Base-by-base conservation (phyloP, 2,329 filamentous ascomycete genomes). In the Lizonia empirigonia region DNA sequence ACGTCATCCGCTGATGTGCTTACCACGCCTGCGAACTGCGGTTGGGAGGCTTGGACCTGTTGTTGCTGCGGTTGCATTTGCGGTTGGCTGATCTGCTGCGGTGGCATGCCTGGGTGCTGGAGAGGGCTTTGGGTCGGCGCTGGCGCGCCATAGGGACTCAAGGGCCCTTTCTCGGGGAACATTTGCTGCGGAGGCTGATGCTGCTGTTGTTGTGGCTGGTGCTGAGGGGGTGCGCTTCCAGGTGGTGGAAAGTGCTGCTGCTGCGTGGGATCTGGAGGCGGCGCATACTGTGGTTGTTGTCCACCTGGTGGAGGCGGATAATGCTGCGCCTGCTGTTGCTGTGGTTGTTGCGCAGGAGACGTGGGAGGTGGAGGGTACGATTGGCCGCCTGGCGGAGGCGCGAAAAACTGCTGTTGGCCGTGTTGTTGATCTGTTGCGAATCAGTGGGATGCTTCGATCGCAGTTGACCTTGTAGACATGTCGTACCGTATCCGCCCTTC, bases 1-100 rank as follows among this genome's bases (percentile, higher is more conserved):
- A 96, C 85, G 62, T 96, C 92, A 72, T 97, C 94, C 23, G 85
- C 79, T 1, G 82, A 81, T 0, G 87, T 79, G 27, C 75, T 74
- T 0, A 53, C 55, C 38, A 75, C 73, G n/a, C 74, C 73, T 19
- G 51, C 47, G 19, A 60, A 60, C 16, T 50, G 52, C 55, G 71
- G 44, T 38, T 61, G 59, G 6, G 52, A 56, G 22, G 59, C 70
- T 61, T 62, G 60, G 49, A 67, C 61, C 44, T 73, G 70, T 39
- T 66, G 61, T 15, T 63, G 67, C 27, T 62, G 59, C n/a, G 66
- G 70, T 49, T 67, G 69, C 46, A 65, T 58, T 23, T 50, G 50
- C 33, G 62, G 59, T 47, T 67, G 65, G 52, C 58, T 61, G 20
- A 56, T 35, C 38, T 68, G 65, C 53, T 64, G 64, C 22, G 60